phyloP scores from a whole-genome alignment of 768 basidiomycete species.

The Tephrocybe rancida region DNA sequence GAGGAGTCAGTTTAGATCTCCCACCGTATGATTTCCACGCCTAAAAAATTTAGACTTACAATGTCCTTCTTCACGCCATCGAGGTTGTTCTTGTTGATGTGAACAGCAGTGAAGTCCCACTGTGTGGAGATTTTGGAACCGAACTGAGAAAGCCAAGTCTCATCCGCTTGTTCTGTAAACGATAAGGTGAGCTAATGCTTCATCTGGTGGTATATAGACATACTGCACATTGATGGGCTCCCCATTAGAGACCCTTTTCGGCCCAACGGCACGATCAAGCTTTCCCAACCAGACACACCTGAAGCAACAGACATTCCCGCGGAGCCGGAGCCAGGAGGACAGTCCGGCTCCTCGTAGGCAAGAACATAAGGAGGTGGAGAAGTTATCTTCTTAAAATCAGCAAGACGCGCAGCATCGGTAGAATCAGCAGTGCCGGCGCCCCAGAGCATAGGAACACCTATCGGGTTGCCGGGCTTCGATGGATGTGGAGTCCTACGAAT shows the following conservation, averaged over 20 bases:
- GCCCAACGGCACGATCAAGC: slow-evolving; percentile 42
- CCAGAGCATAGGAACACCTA: slow-evolving; percentile 51
- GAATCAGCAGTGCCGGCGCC: slow-evolving; percentile 41
- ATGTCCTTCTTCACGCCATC: slow-evolving; percentile 46
- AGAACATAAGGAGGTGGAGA: slow-evolving; percentile 39
- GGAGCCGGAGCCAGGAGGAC: slow-evolving; percentile 43
- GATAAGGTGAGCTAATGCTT: background rate
- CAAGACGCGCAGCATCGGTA: slow-evolving; percentile 39
- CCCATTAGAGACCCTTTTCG: slow-evolving; percentile 42
- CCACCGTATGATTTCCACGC: background rate
- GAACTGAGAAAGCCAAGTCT: slow-evolving; percentile 48
- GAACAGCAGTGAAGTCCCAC: slow-evolving; percentile 51
- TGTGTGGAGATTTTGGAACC: slow-evolving; percentile 34
- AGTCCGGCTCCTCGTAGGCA: slow-evolving; percentile 52
- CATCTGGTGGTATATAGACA: slow-evolving; percentile 16
- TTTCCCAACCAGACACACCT: slow-evolving; percentile 43
- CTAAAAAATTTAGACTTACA: slow-evolving; percentile 24
- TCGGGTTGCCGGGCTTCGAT: slow-evolving; percentile 37
- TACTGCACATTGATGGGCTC: slow-evolving; percentile 54
- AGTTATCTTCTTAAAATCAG: slow-evolving; percentile 35
- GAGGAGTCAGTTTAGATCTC: background rate
- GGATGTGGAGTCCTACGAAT: slow-evolving; percentile 41
- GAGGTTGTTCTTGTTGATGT: slow-evolving; percentile 50
- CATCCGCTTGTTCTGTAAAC: slow-evolving; percentile 44
- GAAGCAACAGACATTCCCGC: slow-evolving; percentile 44